Evolutionary conservation across 257 asterid species (phyloP).

Genomic region (Misopates orontium): DNA sequence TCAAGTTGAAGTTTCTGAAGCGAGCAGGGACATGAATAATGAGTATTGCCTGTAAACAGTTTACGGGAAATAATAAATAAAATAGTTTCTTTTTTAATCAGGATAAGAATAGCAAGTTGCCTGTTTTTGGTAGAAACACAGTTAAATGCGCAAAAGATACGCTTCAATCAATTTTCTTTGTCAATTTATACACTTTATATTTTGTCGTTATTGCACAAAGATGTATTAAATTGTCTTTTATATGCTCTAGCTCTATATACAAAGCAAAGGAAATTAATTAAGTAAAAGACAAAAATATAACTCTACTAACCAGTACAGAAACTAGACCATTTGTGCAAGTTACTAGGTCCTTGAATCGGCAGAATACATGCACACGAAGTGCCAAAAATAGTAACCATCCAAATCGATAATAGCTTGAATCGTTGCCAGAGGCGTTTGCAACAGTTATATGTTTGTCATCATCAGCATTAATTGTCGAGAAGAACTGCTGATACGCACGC

Average conservation of each 20-base stretch:
- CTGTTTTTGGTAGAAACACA: constrained; percentile 9
- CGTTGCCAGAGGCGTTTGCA: constrained; percentile 29
- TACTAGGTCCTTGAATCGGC: constrained; percentile 76
- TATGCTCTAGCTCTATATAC: constrained; percentile 11
- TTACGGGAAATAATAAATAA: constrained; percentile 28
- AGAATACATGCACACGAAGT: constrained; percentile 72
- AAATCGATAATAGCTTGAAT: constrained; percentile 71
- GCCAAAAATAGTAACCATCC: constrained; percentile 95
- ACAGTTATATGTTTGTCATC: constrained; percentile 46
- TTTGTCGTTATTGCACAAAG: neutral
- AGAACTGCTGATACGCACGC: constrained; percentile 71
- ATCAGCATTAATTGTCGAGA: constrained; percentile 48
- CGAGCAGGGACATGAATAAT: constrained; percentile 70
- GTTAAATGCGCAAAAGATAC: constrained; percentile 3
- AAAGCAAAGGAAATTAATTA: constrained; percentile 15
- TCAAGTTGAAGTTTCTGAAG: constrained; percentile 60
- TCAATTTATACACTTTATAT: neutral
- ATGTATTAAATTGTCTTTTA: constrained; percentile 1
- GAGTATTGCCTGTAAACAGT: constrained; percentile 72
- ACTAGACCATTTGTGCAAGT: constrained; percentile 89
- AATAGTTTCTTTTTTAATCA: constrained; percentile 6
- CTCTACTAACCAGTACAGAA: constrained; percentile 75
- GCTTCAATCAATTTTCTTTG: neutral
- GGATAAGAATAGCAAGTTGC: neutral
- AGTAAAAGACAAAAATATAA: constrained; percentile 22